phyloP scores from a whole-genome alignment of 805 yeast genomes.

The Ogataea saltuana region DNA sequence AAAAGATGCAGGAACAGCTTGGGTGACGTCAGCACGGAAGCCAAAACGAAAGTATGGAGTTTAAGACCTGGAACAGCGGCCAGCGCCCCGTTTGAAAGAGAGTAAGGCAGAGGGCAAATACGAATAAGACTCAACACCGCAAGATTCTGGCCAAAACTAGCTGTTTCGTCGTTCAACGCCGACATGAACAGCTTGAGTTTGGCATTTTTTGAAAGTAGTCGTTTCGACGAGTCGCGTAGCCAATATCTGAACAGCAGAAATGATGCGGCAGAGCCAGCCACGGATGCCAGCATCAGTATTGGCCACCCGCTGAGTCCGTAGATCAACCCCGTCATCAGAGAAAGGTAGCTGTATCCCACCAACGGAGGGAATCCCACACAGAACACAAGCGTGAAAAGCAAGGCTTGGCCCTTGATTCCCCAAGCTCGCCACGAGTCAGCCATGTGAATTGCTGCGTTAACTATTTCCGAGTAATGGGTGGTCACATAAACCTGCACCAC shows the following conservation, averaged over 20 bases:
- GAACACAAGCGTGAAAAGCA: constrained; percentile 56
- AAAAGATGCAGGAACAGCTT: constrained; percentile 75
- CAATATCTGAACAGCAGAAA: constrained; percentile 66
- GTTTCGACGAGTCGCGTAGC: constrained; percentile 56
- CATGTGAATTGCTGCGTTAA: constrained; percentile 39
- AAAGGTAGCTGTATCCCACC: constrained; percentile 73
- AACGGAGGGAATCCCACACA: constrained; percentile 87
- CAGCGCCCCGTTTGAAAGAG: constrained; percentile 88
- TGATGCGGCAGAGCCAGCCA: constrained; percentile 73
- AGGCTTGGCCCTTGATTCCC: constrained; percentile 31
- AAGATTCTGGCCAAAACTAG: constrained; percentile 53
- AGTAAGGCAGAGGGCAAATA: constrained; percentile 90
- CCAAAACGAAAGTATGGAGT: constrained; percentile 60
- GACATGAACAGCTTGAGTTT: constrained; percentile 73
- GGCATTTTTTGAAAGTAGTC: constrained; percentile 59
- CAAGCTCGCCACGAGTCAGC: constrained; percentile 45
- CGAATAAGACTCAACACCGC: constrained; percentile 70
- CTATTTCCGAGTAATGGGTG: constrained; percentile 39
- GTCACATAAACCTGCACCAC: constrained; percentile 23
- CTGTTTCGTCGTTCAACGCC: constrained; percentile 57
- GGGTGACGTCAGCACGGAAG: constrained; percentile 78
- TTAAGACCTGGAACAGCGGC: constrained; percentile 82
- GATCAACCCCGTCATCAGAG: constrained; percentile 72
- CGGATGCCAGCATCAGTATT: constrained; percentile 64
- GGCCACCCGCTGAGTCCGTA: constrained; percentile 90